These are phyloP conservation scores for Colletotrichum zoysiae DNA, from an alignment of 2,329 filamentous ascomycete genomes.

Conservation along the genomic window DNA sequence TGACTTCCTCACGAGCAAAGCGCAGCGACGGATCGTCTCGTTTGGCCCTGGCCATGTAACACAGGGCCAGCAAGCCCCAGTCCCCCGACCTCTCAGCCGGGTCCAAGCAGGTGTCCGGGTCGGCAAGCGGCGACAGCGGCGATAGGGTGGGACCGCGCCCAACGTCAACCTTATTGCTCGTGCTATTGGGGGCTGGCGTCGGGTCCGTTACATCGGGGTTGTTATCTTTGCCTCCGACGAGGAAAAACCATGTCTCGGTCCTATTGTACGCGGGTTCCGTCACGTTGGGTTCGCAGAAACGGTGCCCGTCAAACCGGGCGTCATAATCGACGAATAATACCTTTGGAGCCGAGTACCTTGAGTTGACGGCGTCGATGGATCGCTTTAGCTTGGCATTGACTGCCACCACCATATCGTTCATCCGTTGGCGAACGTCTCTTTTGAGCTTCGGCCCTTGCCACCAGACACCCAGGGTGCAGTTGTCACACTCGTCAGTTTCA, in stretches of 20 bases:
- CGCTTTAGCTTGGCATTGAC: conserved; percentile 56
- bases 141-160: conserved; percentile 44
- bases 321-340: conserved; percentile 62
- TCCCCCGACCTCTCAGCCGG: conserved; percentile 53
- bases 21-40: conserved; percentile 52
- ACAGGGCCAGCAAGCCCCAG: conserved; percentile 58
- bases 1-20: conserved; percentile 46
- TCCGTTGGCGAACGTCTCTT: conserved; percentile 52
- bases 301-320: conserved; percentile 57
- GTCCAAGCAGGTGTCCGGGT: conserved; percentile 53
- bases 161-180: conserved; percentile 25
- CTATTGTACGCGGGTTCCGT: conserved; percentile 59
- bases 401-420: conserved; percentile 59
- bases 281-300: conserved; percentile 57
- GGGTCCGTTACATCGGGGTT: conserved; percentile 31
- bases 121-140: conserved; percentile 50
- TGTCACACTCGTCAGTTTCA: conserved; percentile 57
- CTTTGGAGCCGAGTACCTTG: conserved; percentile 51
- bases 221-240: conserved; percentile 60
- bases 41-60: conserved; percentile 59
- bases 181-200: conserved; percentile 41
- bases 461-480: conserved; percentile 61
- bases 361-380: conserved; percentile 54
- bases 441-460: conserved; percentile 58
- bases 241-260: conserved; percentile 62